Percentiles rank a stretch among this genome's conserved stretches.
Evolutionary conservation across 2,329 filamentous ascomycete species (phyloP).

Genomic region (Bipolaris gigantea): DNA sequence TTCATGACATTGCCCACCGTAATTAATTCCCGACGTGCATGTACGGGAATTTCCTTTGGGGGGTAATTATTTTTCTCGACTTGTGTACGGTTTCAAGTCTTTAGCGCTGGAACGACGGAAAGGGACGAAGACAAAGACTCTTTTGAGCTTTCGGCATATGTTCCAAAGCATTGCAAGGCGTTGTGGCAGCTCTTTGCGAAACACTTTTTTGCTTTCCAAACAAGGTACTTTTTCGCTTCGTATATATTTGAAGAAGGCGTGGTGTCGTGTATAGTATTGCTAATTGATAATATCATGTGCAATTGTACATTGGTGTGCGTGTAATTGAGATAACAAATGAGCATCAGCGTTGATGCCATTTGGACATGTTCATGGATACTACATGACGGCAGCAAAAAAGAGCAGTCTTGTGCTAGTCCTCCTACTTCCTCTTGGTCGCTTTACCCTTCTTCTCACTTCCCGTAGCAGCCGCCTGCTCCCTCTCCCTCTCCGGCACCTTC

Average conservation of each 20-base stretch:
- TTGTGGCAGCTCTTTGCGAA: constrained; percentile 13
- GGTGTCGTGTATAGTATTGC: too few relatives aligned
- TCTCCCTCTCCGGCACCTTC: constrained; percentile 32
- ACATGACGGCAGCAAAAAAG: not conserved
- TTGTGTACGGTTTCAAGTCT: too few relatives aligned
- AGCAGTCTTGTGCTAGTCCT: not conserved
- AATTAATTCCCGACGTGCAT: not conserved
- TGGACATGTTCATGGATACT: too few relatives aligned
- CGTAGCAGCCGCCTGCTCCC: constrained; percentile 18
- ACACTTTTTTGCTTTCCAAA: too few relatives aligned
- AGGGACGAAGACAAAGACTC: not conserved
- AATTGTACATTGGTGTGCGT: too few relatives aligned
- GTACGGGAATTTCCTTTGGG: not conserved
- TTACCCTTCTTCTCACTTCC: constrained; percentile 32
- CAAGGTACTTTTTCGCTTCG: too few relatives aligned
- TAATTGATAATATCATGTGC: too few relatives aligned
- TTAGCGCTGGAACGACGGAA: too few relatives aligned
- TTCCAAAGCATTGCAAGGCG: constrained; percentile 28
- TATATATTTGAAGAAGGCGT: too few relatives aligned
- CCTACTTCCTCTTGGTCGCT: constrained; percentile 38
- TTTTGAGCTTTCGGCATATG: not conserved
- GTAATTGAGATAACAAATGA: too few relatives aligned
- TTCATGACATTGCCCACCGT: constrained; percentile 8
- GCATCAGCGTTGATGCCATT: too few relatives aligned
- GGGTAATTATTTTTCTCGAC: too few relatives aligned